A percentile compares a stretch with the other conserved stretches of the same genome.
These are phyloP conservation scores for Bryopsis sp. DNA, from an alignment of 139 green algal genomes.

Conservation along the genomic window DNA sequence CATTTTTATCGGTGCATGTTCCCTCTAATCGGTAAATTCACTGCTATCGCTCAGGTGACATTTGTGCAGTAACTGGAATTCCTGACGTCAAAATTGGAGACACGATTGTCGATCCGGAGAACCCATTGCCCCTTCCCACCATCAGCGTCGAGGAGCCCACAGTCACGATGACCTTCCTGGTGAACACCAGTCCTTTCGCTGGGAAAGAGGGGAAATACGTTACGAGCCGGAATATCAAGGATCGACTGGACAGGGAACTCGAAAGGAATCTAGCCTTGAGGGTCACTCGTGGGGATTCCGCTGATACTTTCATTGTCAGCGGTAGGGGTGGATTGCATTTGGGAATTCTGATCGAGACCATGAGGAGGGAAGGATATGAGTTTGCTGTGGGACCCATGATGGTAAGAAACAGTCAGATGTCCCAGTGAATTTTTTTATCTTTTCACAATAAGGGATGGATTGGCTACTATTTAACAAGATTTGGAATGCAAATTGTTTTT, in stretches of 20 bases:
- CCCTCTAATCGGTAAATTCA: no score
- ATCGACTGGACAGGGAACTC: constrained; percentile 70
- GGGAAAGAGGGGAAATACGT: constrained; percentile 92
- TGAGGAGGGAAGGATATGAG: constrained; percentile 81
- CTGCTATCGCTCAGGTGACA: no score
- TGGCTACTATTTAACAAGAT: no score
- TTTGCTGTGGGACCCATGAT: constrained; percentile 35
- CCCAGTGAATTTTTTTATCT: no score
- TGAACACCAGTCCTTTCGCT: constrained; percentile 94
- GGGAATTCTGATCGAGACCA: constrained; percentile 97
- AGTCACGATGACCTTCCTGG: constrained; percentile 91
- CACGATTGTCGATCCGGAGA: constrained; percentile 67
- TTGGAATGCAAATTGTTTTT: no score
- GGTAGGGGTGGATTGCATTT: constrained; percentile 81
- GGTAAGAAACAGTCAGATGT: no score
- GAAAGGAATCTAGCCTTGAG: constrained; percentile 95
- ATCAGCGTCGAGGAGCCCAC: constrained; percentile 97
- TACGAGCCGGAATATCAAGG: constrained; percentile 82
- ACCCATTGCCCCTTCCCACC: constrained; percentile 68
- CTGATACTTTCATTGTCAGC: constrained; percentile 88
- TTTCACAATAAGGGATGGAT: no score
- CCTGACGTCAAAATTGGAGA: constrained; percentile 82
- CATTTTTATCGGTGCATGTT: not conserved
- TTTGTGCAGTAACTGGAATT: constrained; percentile 53
- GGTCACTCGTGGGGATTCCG: constrained; percentile 29